These are phyloP conservation scores for Parascedosporium putredinis DNA, from an alignment of 2,329 filamentous ascomycete species.

Conservation along the genomic window DNA sequence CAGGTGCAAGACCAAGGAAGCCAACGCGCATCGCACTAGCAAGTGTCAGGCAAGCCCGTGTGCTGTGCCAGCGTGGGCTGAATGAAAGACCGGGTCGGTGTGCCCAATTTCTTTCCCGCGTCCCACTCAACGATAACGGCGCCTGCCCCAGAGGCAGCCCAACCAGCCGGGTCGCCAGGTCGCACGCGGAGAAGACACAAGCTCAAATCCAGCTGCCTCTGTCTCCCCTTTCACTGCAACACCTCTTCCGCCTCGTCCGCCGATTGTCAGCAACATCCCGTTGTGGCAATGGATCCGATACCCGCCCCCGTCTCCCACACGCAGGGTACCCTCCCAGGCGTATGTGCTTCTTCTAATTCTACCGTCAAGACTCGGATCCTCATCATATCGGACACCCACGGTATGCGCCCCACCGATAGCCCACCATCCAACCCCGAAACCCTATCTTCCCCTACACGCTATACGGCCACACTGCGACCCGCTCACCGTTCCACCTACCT, in stretches of 20 bases:
- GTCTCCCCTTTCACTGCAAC: background rate
- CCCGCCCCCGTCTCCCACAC: background rate
- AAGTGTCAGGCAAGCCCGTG: background rate
- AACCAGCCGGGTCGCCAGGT: background rate
- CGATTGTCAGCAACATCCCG: background rate
- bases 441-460: background rate
- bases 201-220: background rate
- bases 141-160: background rate
- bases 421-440: background rate
- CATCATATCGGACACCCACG: constrained; percentile 10
- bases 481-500: constrained; percentile 5
- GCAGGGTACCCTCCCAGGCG: no score
- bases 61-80: background rate
- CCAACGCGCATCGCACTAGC: no score
- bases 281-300: background rate
- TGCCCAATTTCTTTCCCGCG: background rate
- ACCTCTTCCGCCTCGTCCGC: background rate
- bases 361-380: constrained; percentile 7
- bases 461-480: constrained; percentile 4
- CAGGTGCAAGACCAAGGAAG: background rate
- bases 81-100: constrained; percentile 1
- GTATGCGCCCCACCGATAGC: background rate
- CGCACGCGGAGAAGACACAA: background rate
- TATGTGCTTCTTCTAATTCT: no score
- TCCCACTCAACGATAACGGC: background rate